Evolutionary conservation across 164 flowering plant genomes (phyloP).

Genomic region (Stephania japonica): DNA sequence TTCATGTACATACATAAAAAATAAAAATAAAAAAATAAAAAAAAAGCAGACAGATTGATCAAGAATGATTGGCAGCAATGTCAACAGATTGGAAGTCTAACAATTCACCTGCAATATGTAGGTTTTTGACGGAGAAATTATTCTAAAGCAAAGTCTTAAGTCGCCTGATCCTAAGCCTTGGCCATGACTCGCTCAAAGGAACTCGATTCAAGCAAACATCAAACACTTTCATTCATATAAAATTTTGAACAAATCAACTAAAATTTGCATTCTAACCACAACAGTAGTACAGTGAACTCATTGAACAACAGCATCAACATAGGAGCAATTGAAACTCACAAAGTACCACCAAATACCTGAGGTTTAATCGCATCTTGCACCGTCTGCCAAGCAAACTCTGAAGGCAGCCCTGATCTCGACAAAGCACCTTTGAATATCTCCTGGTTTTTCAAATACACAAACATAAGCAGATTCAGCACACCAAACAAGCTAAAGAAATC

Average conservation of each 20-base stretch:
- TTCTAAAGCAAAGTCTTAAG: constrained; percentile 83
- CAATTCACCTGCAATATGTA: constrained; percentile 77
- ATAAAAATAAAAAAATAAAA: too few relatives aligned
- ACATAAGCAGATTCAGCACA: background rate
- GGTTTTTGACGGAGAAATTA: constrained; percentile 73
- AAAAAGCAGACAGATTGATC: background rate
- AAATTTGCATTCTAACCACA: background rate
- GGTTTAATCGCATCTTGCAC: constrained; percentile 92
- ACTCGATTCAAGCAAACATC: background rate
- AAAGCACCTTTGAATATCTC: constrained; percentile 67
- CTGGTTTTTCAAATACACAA: constrained; percentile 27
- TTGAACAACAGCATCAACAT: background rate
- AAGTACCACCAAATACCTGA: constrained; percentile 44
- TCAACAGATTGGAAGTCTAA: background rate
- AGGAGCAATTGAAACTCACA: background rate
- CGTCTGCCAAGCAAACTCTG: constrained; percentile 72
- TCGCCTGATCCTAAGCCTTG: constrained; percentile 2
- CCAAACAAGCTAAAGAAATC: background rate
- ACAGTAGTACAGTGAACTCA: background rate
- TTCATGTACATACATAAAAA: background rate
- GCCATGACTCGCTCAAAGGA: too few relatives aligned
- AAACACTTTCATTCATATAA: background rate
- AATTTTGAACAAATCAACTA: background rate
- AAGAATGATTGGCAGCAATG: background rate
- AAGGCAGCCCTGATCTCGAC: constrained; percentile 45